phyloP scores from a whole-genome alignment of 2,329 filamentous ascomycete species.

The Penicillium sp. region DNA sequence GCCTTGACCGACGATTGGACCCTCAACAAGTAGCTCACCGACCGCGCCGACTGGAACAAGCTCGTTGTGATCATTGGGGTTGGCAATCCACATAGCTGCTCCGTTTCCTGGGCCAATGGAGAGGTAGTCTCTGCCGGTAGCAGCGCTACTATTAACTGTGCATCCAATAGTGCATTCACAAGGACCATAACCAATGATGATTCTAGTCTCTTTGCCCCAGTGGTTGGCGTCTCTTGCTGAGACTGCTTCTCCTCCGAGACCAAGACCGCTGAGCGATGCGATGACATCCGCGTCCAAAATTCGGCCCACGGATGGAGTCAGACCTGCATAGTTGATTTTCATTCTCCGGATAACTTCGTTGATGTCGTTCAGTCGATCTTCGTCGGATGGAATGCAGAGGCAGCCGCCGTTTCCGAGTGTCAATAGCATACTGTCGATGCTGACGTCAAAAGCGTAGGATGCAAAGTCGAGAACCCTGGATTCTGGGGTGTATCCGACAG shows the following conservation, averaged over 20 bases:
- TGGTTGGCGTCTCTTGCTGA: conserved; percentile 42
- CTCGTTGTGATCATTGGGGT: conserved; percentile 38
- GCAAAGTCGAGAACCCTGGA: conserved; percentile 63
- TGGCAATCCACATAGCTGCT: conserved; percentile 42
- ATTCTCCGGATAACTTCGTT: conserved; percentile 51
- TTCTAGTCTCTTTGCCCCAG: conserved; percentile 43
- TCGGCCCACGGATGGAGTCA: conserved; percentile 60
- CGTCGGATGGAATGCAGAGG: conserved; percentile 57
- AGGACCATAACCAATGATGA: conserved; percentile 48
- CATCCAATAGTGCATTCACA: conserved; percentile 46
- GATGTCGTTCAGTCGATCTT: conserved; percentile 52
- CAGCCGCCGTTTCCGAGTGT: conserved; percentile 58
- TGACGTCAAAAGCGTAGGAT: conserved; percentile 55
- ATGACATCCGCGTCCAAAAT: conserved; percentile 46
- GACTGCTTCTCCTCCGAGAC: conserved; percentile 48
- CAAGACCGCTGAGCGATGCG: conserved; percentile 41
- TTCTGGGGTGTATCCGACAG: conserved; percentile 50
- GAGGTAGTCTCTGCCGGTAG: conserved; percentile 36
- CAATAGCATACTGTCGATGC: conserved; percentile 55
- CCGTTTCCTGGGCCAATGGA: conserved; percentile 42
- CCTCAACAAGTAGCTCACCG: conserved; percentile 51
- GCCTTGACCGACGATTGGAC: conserved; percentile 48
- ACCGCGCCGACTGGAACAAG: conserved; percentile 46
- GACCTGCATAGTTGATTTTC: conserved; percentile 55
- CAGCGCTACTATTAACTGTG: conserved; percentile 39